Base-by-base conservation (phyloP, 495 filamentous ascomycete genomes). In the Hypoxylon subgilvum region DNA sequence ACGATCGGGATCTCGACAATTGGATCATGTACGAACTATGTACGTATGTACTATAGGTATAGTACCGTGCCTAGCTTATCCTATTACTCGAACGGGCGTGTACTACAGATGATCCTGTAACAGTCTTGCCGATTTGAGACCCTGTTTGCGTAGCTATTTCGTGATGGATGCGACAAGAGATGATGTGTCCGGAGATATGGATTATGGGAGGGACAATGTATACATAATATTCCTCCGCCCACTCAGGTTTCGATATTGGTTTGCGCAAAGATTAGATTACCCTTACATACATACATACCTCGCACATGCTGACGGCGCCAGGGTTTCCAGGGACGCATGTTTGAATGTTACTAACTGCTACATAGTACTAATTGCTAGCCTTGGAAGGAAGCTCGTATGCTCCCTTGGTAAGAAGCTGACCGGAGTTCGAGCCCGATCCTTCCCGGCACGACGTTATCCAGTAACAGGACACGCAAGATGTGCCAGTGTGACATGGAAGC, bases 381-480 rank as follows among this genome's bases (percentile, higher is more conserved):
- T 59, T 54, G 50, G 61, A 64, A 63, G 56, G 14, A 63, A 50
- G 39, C 50, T 50, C 54, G 44, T 40, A 32, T 30, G 23, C 35
- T 39, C 38, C 31, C 31, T 38, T 16, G 34, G 34, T 47, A 48
- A 32, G 36, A 36, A 36, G 51, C 43, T 57, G 38, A 51, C 48
- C 50, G 54, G 54, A 59, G 41, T 47, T 46, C 1, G 51, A 54
- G 47, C 52, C 52, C 42, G 48, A 57, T 49, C 53, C 43, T 35
- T 52, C 45, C 59, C 47, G 45, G 57, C 28, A 39, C 23, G 43
- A 48, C 32, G 10, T 13, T 42, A 23, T 49, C 43, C 32, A 47
- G 43, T 44, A 21, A 17, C 19, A 17, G 14, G 14, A 39, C 35
- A 21, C 48, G 27, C 31, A 38, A 50, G 35, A 47, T 57, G 43